phyloP scores from a whole-genome alignment of 2,329 filamentous ascomycete genomes.

The Didymella lethalis region DNA sequence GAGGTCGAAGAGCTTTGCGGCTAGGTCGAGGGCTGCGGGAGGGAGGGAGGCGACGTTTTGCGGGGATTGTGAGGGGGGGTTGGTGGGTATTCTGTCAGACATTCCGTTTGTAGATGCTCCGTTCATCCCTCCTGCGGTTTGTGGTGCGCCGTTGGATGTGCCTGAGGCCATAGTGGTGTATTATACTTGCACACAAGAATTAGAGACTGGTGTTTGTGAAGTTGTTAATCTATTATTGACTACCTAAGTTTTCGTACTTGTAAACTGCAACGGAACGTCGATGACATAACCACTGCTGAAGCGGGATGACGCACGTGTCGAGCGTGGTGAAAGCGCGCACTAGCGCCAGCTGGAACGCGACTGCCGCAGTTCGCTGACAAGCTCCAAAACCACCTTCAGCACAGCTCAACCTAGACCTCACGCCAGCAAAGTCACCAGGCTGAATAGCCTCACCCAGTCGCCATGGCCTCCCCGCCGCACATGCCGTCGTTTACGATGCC shows the following conservation, averaged over 20 bases:
- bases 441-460: conserved; percentile 4
- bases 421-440: not conserved
- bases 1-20: conserved; percentile 71
- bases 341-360: conserved; percentile 25
- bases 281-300: conserved; percentile 40
- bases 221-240: not conserved
- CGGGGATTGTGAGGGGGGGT: conserved; percentile 7
- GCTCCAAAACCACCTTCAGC: conserved; percentile 4
- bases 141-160: conserved; percentile 24
- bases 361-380: conserved; percentile 17
- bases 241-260: not conserved
- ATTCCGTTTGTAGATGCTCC: not conserved
- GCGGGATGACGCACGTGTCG: conserved; percentile 25
- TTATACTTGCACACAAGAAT: not conserved
- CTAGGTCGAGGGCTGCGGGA: conserved; percentile 71
- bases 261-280: conserved; percentile 8
- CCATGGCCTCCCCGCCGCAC: conserved; percentile 66
- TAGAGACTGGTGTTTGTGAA: not conserved
- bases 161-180: conserved; percentile 27
- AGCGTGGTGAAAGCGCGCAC: conserved; percentile 26
- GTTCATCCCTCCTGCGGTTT: conserved; percentile 11
- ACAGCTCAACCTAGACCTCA: conserved; percentile 4
- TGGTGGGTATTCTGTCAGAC: too few species aligned
- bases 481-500: conserved; percentile 60
- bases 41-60: conserved; percentile 55